Base-by-base conservation (phyloP, 2,329 filamentous ascomycete species). In the Aspergillus fijiensis region DNA sequence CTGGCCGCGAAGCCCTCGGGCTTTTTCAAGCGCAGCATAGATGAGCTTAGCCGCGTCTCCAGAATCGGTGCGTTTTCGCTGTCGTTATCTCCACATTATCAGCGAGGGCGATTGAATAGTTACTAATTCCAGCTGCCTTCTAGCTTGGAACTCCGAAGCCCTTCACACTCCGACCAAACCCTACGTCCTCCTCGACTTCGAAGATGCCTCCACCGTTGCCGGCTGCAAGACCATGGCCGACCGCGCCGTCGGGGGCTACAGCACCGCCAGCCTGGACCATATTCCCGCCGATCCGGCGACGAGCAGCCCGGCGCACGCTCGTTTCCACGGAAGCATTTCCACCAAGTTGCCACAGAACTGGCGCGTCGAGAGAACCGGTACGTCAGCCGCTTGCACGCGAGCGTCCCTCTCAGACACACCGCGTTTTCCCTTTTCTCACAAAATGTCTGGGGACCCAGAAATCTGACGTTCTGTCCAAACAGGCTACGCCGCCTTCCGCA, bases 401-500 rank as follows among this genome's bases (percentile, higher is more conserved):
- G 23, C 23, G 23, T 5, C 23, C 23, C 23, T 23, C 23, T 4
- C 23, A 23, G 23, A 23, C 7, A 29, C 27, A 29, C 33, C 33
- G 14, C 14, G 33, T 3, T 35, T 16, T 35, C 11, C 16, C 19
- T 45, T 39, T 55, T 16, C 35, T 53, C 31, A 16, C 10, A 35
- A 5, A 35, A 35, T 35, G 5, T 16, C 5, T 16, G 33, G 33
- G 12, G 16, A 51, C 47, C 16, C 7, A 5, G 39, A 45, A 12
- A 16, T 19, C 16, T 45, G 39, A 19, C 16, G 6, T 4, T n/a
- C 11, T 12, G 33, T 4, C 14, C 25, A 21, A 51, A 89, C 87
- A 61, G 95, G 95, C 49, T 99, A 94, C 74, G 93, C 95, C 1
- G 95, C 89, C 2, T 99, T 92, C 82, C 85, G 94, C 60, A 98